Percentiles rank a stretch among this genome's conserved stretches.
phyloP scores from a whole-genome alignment of 2,329 filamentous ascomycete species.

The Fusarium vanettenii region DNA sequence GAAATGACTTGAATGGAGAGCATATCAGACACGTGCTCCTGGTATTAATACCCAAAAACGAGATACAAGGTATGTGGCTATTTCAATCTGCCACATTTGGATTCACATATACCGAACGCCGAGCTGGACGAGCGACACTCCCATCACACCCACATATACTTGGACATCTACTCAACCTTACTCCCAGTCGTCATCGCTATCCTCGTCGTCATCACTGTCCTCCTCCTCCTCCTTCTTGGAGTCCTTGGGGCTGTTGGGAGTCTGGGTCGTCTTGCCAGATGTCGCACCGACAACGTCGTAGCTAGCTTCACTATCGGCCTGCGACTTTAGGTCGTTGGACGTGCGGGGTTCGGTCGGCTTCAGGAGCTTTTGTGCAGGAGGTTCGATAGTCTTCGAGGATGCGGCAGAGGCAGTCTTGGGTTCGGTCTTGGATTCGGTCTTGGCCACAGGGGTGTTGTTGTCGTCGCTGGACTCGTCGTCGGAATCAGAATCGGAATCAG shows the following conservation, averaged over 20 bases:
- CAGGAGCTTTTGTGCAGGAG: slow-evolving; percentile 57
- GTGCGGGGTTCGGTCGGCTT: slow-evolving; percentile 75
- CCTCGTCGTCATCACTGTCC: slow-evolving; percentile 45
- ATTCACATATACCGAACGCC: slow-evolving; percentile 49
- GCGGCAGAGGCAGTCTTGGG: slow-evolving; percentile 61
- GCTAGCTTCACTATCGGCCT: slow-evolving; percentile 92
- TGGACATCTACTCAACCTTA: slow-evolving; percentile 50
- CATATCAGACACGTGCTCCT: slow-evolving; percentile 31
- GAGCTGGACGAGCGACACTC: slow-evolving; percentile 40
- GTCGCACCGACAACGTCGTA: slow-evolving; percentile 90
- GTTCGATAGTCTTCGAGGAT: slow-evolving; percentile 72
- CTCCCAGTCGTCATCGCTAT: slow-evolving; percentile 79
- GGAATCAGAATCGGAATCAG: slow-evolving; percentile 11
- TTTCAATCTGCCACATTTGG: slow-evolving; percentile 30
- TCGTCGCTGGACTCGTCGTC: slow-evolving; percentile 38
- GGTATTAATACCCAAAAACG: slow-evolving; percentile 45
- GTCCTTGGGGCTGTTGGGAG: slow-evolving; percentile 75
- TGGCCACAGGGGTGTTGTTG: slow-evolving; percentile 31
- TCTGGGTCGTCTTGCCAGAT: slow-evolving; percentile 81
- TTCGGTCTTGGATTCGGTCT: slow-evolving; percentile 47
- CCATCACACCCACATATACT: slow-evolving; percentile 24
- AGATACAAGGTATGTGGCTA: slow-evolving; percentile 32
- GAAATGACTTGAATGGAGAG: not conserved
- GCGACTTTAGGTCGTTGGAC: slow-evolving; percentile 90
- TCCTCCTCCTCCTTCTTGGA: slow-evolving; percentile 59